Evolutionary conservation across 805 yeast genomes (phyloP).

Genomic region (Wickerhamiella nectarea): DNA sequence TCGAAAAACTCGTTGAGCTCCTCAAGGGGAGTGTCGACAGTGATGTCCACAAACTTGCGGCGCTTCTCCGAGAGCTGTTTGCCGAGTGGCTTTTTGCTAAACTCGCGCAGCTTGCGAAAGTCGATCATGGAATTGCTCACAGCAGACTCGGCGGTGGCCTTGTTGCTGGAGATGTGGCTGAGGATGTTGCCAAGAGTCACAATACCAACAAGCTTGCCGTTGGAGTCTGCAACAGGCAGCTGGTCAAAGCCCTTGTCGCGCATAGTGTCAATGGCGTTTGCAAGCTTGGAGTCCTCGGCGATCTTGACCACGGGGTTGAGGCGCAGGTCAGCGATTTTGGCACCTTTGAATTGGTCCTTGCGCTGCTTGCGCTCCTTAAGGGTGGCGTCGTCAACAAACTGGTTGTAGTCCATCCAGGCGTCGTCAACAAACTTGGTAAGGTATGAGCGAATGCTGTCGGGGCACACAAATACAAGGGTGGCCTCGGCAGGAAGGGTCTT

Average conservation of each 20-base stretch:
- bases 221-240: constrained; percentile 52
- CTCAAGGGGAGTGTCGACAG: constrained; percentile 48
- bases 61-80: constrained; percentile 38
- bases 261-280: constrained; percentile 52
- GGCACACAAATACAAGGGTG: constrained; percentile 65
- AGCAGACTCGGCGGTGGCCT: constrained; percentile 41
- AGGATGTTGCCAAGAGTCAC: constrained; percentile 63
- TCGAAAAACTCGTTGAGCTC: constrained; percentile 70
- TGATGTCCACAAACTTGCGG: constrained; percentile 52
- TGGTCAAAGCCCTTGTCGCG: constrained; percentile 74
- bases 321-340: constrained; percentile 53
- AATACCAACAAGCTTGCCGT: constrained; percentile 57
- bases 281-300: constrained; percentile 41
- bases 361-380: constrained; percentile 28
- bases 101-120: constrained; percentile 48
- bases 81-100: constrained; percentile 34
- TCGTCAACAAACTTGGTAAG: constrained; percentile 79
- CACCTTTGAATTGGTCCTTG: constrained; percentile 33
- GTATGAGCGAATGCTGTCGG: constrained; percentile 78
- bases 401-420: constrained; percentile 76
- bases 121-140: constrained; percentile 53
- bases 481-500: constrained; percentile 59
- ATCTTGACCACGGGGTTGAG: constrained; percentile 74
- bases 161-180: constrained; percentile 49
- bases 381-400: constrained; percentile 46